A percentile compares a stretch with the other conserved stretches of the same genome.
These are phyloP conservation scores for Sarocladiaceae sp. DNA, from an alignment of 2,329 filamentous ascomycete species.

Conservation along the genomic window DNA sequence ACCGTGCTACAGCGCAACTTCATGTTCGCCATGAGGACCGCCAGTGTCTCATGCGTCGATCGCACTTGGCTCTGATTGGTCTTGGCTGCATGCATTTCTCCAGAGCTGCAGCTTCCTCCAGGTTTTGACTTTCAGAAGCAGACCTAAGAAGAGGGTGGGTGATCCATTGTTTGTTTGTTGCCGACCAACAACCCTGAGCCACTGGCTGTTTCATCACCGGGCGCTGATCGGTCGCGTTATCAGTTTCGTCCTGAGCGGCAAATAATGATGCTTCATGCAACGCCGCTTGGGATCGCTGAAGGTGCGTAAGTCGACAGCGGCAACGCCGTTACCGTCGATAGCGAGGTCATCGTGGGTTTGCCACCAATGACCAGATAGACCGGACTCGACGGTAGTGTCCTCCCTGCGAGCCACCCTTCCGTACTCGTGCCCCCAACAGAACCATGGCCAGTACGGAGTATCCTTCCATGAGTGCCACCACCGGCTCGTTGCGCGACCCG, in stretches of 20 bases:
- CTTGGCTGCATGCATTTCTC: slow-evolving; percentile 1
- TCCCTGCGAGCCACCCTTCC: too few relatives aligned
- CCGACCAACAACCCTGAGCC: slow-evolving; percentile 4
- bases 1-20: neutral
- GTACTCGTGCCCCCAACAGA: too few relatives aligned
- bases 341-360: neutral
- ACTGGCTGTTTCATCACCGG: slow-evolving; percentile 1
- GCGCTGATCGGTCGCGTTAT: neutral
- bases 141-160: neutral
- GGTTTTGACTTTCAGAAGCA: neutral
- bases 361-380: too few relatives aligned
- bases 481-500: neutral
- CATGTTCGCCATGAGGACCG: slow-evolving; percentile 1
- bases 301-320: neutral
- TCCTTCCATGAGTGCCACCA: neutral
- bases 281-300: neutral
- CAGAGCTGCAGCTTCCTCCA: neutral
- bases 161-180: slow-evolving; percentile 3
- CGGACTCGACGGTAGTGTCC: too few relatives aligned
- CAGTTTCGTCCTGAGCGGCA: slow-evolving; percentile 5
- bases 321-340: neutral
- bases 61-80: neutral
- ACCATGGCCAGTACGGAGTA: neutral
- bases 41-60: slow-evolving; percentile 2
- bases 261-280: neutral